A percentile compares a stretch with the other conserved stretches of the same genome.
These are phyloP conservation scores for Citrus sinensis DNA, from an alignment of 345 rosid species.

Conservation along the genomic window DVS_A1.0 CM039168.1:11080501-11081000, in stretches of 20 bases:
- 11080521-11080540: not conserved
- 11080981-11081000: not conserved
- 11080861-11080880: not conserved
- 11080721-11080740: not conserved
- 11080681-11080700: not conserved
- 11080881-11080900: not conserved
- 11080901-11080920: not conserved
- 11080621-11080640: conserved; percentile 52
- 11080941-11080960: not conserved
- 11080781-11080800: not conserved
- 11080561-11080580: conserved; percentile 88
- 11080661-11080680: not conserved
- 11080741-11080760: not conserved
- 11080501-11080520: not conserved
- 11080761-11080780: not conserved
- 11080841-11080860: not conserved
- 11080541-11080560: conserved; percentile 54
- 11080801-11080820: not conserved
- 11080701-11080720: not conserved
- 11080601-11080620: conserved; percentile 85
- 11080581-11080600: conserved; percentile 71
- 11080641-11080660: conserved; percentile 6
- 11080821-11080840: not conserved
- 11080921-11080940: not conserved
- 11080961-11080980: not conserved